Base-by-base conservation (phyloP, 495 filamentous ascomycete species). In the Penicillium riverlandense region DNA sequence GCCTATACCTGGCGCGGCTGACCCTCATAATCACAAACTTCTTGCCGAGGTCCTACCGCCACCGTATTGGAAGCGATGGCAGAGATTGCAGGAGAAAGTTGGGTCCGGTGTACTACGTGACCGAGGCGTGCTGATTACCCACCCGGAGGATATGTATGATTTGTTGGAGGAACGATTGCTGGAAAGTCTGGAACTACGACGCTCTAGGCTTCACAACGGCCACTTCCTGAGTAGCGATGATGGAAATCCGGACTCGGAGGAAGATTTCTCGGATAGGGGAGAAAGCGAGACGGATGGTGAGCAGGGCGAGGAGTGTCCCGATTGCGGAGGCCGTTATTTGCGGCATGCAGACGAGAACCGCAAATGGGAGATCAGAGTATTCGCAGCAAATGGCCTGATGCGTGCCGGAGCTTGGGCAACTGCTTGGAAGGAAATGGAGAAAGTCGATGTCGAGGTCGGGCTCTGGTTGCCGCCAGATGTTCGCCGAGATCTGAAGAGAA, bases 361-460 rank as follows among this genome's bases (percentile, higher is more conserved):
- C 52, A 76, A 85, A 38, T 97, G 88, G 77, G 80, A 90, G 40
- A 72, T 98, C 49, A 85, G 86, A 53, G 82, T 97, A 10, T 98
- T 88, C 48, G 92, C 92, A 2, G 86, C 87, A 3, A 98, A 97
- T 62, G 92, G 92, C 0, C 67, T 97, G 41, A 91, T 98, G 87
- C 77, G 81, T 35, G 81, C 88, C 10, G 89, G 88, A 3, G 90
- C 92, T 0, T 98, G 92, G 92, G 81, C 81, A 27, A 88, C 89
- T 11, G 90, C 86, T 29, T 98, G 92, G 92, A 83, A 76, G 43
- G 90, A 96, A 59, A 98, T 98, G 92, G 92, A 98, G 63, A 77
- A 90, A 29, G 87, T 97, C 7, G 92, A 98, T 63, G 85, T 94
- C 1, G 92, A 98, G 58, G 79, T 98, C 48, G 81, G 84, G 44